Evolutionary conservation across 1,284 basidiomycete genomes (phyloP).

Genomic region (Sanghuangporus sanghuang): DNA sequence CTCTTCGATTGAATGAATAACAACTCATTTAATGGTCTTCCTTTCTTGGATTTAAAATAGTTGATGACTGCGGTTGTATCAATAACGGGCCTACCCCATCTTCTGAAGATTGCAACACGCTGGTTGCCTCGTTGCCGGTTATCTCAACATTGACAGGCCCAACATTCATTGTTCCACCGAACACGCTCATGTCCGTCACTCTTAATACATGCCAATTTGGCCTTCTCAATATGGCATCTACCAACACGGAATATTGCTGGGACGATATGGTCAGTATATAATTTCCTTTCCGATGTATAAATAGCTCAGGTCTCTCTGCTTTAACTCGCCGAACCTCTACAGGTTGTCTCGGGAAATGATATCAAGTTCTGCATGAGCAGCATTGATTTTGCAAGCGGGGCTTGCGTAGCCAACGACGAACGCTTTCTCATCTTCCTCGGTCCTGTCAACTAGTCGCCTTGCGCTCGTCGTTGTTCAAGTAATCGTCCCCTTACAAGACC

Average conservation of each 20-base stretch:
- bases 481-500: too few relatives aligned
- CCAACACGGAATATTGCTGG: not conserved
- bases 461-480: too few relatives aligned
- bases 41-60: not conserved
- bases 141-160: not conserved
- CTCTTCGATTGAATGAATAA: not conserved
- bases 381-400: not conserved
- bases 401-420: not conserved
- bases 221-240: not conserved
- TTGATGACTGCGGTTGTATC: not conserved
- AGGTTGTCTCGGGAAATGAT: not conserved
- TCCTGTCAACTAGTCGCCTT: too few relatives aligned
- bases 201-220: not conserved
- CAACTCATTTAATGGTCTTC: not conserved
- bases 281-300: not conserved
- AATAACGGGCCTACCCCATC: not conserved
- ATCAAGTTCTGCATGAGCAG: not conserved
- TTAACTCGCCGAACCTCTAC: not conserved
- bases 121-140: not conserved
- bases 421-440: too few relatives aligned
- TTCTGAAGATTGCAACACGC: not conserved
- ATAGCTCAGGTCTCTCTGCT: not conserved
- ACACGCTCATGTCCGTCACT: not conserved
- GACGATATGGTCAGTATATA: not conserved
- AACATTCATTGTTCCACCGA: not conserved